These are phyloP conservation scores for Mucuna pruriens DNA, from an alignment of 306 rosid genomes.

Conservation along the genomic window DNA sequence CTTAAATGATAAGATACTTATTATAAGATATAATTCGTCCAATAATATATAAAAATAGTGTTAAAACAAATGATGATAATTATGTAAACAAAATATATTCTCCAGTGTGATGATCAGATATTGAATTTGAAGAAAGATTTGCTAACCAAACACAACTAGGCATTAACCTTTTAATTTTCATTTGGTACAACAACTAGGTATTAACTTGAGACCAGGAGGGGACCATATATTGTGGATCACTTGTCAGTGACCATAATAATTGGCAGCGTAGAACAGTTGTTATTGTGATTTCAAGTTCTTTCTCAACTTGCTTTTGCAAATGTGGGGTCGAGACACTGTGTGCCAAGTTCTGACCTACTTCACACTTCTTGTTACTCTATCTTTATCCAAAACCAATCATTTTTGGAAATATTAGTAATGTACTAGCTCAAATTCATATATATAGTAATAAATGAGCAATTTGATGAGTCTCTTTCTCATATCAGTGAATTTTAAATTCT, in stretches of 20 bases:
- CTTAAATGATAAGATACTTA: too few species aligned
- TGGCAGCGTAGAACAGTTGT: constrained; percentile 38
- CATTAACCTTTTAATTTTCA: not conserved
- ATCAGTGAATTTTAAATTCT: too few species aligned
- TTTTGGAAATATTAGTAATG: not conserved
- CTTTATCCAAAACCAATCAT: not conserved
- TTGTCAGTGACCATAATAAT: constrained; percentile 16
- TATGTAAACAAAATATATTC: too few species aligned
- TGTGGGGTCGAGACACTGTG: not conserved
- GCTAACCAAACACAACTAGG: not conserved
- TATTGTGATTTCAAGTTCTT: constrained; percentile 31
- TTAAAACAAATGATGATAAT: too few species aligned
- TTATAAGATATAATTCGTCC: too few species aligned
- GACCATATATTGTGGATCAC: not conserved
- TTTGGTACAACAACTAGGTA: not conserved
- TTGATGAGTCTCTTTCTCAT: too few species aligned
- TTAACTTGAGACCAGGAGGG: not conserved
- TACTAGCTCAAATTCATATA: too few species aligned
- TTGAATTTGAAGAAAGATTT: too few species aligned
- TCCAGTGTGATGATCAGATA: too few species aligned
- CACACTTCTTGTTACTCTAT: not conserved
- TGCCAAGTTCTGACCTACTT: not conserved
- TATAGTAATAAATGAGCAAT: too few species aligned
- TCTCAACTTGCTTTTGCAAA: not conserved
- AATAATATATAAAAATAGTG: too few species aligned